Base-by-base conservation (phyloP, 1,284 basidiomycete species). In the Ceratobasidium sp. region DNA sequence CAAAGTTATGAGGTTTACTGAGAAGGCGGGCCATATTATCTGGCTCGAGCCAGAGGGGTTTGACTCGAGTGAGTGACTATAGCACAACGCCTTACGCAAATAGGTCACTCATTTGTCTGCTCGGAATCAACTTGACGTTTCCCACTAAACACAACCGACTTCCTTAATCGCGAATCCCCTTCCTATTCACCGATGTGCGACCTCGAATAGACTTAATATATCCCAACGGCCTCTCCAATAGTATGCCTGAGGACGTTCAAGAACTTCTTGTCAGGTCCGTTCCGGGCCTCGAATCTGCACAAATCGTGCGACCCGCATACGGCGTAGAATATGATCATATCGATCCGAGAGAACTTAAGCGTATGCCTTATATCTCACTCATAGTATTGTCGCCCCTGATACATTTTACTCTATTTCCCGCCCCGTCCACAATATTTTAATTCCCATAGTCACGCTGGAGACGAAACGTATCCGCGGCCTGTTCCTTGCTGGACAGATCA, bases 1-100 rank as follows among this genome's bases (percentile, higher is more conserved):
- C 19, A 97, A 97, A 80, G 89, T 97, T 8, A 85, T 90, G 41
- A 88, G 94, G 9, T 97, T 97, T 80, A 87, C 87, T 1, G 83
- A 93, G 74, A 95, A 93, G 81, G 82, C 85, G 1, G 84, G 84
- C 17, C 95, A 97, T 79, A 90, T 85, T 0, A 87, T 97, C 41
- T 97, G 95, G 95, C 85, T 97, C 4, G 95, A 97, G 80, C 95
- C 95, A 0, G 95, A 97, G 81, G 95, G 95, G 0, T 94, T 93
- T 76, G 92, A 94, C 77, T 94, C 93, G 7, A 90, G 93, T 91
- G 74, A 64, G 81, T 79, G 19, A 19, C 33, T 29, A n/a, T n/a
- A n/a, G n/a, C 9, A 24, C 59, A 54, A 17, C 31, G 19, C 41
- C 24, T 62, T 53, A 27, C 57, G 2, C 17, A 27, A 45, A 19